phyloP scores from a whole-genome alignment of 805 yeast species.

The Teunomyces barrocoloradensis region DNA sequence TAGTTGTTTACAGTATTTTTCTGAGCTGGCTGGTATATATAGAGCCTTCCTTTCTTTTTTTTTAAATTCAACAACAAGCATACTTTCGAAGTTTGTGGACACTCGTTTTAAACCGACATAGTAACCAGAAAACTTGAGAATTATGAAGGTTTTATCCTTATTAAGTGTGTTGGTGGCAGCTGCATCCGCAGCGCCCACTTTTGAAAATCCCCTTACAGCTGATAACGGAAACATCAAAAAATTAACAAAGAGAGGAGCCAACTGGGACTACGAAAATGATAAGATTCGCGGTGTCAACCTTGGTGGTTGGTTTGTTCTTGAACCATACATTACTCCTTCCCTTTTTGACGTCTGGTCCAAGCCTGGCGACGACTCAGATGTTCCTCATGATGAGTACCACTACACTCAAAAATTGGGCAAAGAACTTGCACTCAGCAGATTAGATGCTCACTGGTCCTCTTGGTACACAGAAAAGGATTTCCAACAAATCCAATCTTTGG shows the following conservation, averaged over 20 bases:
- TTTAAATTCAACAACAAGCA: not conserved
- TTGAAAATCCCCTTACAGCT: slow-evolving; percentile 4
- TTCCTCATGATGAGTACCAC: slow-evolving; percentile 85
- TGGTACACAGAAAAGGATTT: slow-evolving; percentile 79
- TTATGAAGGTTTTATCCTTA: not conserved
- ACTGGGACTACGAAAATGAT: slow-evolving; percentile 35
- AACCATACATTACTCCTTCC: slow-evolving; percentile 83
- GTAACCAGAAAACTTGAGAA: not conserved
- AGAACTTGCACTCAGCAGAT: slow-evolving; percentile 48
- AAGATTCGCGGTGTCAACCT: slow-evolving; percentile 67
- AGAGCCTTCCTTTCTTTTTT: not conserved
- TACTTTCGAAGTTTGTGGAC: not conserved
- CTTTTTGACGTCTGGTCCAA: slow-evolving; percentile 51
- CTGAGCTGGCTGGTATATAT: not conserved
- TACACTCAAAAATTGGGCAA: slow-evolving; percentile 59
- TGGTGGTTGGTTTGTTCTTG: slow-evolving; percentile 90
- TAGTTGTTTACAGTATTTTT: not conserved
- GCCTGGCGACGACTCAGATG: slow-evolving; percentile 26
- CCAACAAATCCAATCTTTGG: slow-evolving; percentile 51
- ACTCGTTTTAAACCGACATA: not conserved
- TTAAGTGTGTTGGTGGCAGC: slow-evolving; percentile 1
- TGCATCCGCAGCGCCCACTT: slow-evolving; percentile 3
- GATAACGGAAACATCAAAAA: slow-evolving; percentile 8
- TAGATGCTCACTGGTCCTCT: slow-evolving; percentile 72
- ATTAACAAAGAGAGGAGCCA: slow-evolving; percentile 19